Base-by-base conservation (phyloP, 2,329 filamentous ascomycete genomes). In the Ascocoryne sarcoides region DNA sequence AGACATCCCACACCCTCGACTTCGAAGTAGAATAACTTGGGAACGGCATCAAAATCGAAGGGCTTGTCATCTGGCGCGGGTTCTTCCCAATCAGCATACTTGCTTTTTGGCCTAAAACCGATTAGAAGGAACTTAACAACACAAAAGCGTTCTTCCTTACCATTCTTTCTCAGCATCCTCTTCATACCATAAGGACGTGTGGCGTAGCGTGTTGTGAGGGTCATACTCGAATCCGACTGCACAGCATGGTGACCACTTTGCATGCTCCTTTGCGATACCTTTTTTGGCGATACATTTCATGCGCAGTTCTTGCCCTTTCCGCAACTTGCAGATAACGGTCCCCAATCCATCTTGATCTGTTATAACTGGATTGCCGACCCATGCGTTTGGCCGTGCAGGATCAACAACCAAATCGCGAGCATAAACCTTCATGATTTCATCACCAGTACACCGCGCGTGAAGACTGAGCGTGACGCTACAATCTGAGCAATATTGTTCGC, bases 151-250 rank as follows among this genome's bases (percentile, higher is more conserved):
- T 21, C 26, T 14, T 32, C 66, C 79, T 63, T 67, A 93, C 89
- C 89, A 95, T 70, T 95, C 90, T 56, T 79, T 75, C 44, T 76
- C 73, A 1, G 85, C 65, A 63, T 93, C 84, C 52, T 82, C 76
- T 69, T 98, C 92, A 61, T 87, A 95, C 92, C 92, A 98, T 63
- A 94, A 78, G 57, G 94, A 86, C 41, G 92, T 72, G 64, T 98
- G 92, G 51, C 82, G 77, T 50, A 98, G 69, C 66, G 94, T 95
- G 68, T 98, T 98, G 63, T 93, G 84, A 45, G 92, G 92, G 61
- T 98, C 92, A 63, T 98, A 98, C 64, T 98, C 92, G 60, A 98
- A 98, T 17, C 87, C 89, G 30, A 98, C 81, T 3, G 92, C 92
- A 30, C 88, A 76, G 26, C 85, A 90, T 2, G 92, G 89, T 56